Evolutionary conservation across 805 yeast genomes (phyloP).

Genomic region (Gaillardinia entomophila): DNA sequence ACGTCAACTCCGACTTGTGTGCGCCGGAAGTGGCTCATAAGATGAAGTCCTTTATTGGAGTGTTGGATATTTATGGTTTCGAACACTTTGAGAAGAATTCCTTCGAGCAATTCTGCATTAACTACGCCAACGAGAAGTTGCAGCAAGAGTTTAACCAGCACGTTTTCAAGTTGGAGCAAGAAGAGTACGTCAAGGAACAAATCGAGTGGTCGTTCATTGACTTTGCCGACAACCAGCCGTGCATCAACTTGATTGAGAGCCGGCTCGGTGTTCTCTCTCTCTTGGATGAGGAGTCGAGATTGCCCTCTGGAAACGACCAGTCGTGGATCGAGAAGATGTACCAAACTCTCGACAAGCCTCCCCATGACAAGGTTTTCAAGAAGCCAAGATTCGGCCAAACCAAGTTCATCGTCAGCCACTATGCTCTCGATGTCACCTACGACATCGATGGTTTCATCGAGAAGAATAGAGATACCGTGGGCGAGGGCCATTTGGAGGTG

Average conservation of each 20-base stretch:
- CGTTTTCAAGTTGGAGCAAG: constrained; percentile 94
- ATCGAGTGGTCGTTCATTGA: constrained; percentile 97
- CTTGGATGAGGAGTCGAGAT: constrained; percentile 90
- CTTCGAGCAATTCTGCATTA: constrained; percentile 95
- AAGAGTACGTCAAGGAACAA: constrained; percentile 85
- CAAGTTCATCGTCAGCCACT: constrained; percentile 85
- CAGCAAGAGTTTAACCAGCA: constrained; percentile 98
- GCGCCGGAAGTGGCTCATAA: constrained; percentile 59
- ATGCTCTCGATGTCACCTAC: constrained; percentile 90
- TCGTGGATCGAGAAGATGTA: constrained; percentile 90
- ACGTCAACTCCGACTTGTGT: constrained; percentile 77
- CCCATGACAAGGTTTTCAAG: constrained; percentile 71
- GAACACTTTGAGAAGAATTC: constrained; percentile 94
- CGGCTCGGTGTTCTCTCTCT: constrained; percentile 82
- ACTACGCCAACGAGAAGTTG: constrained; percentile 92
- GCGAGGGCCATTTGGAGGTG: constrained; percentile 90
- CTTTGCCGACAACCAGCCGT: constrained; percentile 94
- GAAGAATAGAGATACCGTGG: constrained; percentile 94
- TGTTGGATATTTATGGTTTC: constrained; percentile 94
- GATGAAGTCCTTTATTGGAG: constrained; percentile 81
- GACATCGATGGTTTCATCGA: constrained; percentile 94
- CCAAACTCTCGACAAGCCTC: constrained; percentile 74
- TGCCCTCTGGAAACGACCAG: constrained; percentile 90
- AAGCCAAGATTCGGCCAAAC: constrained; percentile 93
- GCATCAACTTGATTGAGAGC: constrained; percentile 86